phyloP scores from a whole-genome alignment of 495 filamentous ascomycete species.

The Viridothelium virens region DNA sequence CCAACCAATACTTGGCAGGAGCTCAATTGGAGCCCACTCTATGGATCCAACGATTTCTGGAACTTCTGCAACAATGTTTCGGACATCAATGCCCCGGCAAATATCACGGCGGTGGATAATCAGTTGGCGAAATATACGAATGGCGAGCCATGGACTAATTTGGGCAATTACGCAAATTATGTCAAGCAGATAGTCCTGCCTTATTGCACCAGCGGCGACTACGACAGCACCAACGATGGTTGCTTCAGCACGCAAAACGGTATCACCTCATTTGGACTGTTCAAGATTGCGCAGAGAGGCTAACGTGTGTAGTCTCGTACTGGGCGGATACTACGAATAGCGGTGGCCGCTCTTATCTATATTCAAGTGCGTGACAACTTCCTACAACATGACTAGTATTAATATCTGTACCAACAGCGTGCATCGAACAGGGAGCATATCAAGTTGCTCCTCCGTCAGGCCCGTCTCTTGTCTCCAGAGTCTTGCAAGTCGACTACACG shows the following conservation, averaged over 20 bases:
- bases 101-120: constrained; percentile 38
- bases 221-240: constrained; percentile 32
- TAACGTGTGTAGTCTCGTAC: constrained; percentile 21
- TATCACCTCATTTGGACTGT: background rate
- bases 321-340: constrained; percentile 38
- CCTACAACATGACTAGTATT: background rate
- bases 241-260: constrained; percentile 43
- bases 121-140: constrained; percentile 39
- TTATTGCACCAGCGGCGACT: constrained; percentile 37
- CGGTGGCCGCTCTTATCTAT: constrained; percentile 39
- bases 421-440: constrained; percentile 43
- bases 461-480: constrained; percentile 38
- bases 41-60: constrained; percentile 39
- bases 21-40: constrained; percentile 38
- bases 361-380: constrained; percentile 23
- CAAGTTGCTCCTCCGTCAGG: constrained; percentile 40
- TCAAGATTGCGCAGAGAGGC: background rate
- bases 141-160: constrained; percentile 42
- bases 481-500: constrained; percentile 42
- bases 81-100: constrained; percentile 38
- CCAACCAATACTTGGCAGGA: constrained; percentile 45
- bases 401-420: constrained; percentile 30
- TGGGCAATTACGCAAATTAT: constrained; percentile 44
- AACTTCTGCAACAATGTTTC: constrained; percentile 45
- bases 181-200: constrained; percentile 39